Percentiles rank a stretch among this genome's conserved stretches.
These are phyloP conservation scores for Tieghemiomyces parasiticus DNA, from an alignment of 192 early-diverging fungal genomes.

Conservation along the genomic window DNA sequence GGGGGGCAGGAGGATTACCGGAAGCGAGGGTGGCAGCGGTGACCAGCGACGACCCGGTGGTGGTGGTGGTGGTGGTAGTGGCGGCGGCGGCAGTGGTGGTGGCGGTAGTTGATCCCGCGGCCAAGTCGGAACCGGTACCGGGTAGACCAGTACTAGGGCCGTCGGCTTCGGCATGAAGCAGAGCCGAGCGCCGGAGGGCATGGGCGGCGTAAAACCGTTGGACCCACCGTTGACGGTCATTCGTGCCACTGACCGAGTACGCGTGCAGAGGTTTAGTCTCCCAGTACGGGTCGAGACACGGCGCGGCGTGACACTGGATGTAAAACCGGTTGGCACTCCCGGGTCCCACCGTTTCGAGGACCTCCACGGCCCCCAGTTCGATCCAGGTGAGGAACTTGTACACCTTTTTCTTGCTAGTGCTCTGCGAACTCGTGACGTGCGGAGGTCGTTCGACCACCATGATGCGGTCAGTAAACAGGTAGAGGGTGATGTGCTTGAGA, in stretches of 20 bases:
- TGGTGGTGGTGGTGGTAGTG: background rate
- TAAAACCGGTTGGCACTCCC: constrained; percentile 6
- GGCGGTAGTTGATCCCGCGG: background rate
- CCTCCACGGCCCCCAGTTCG: background rate
- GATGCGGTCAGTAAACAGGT: constrained; percentile 29
- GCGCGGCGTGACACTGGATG: background rate
- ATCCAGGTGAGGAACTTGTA: constrained; percentile 9
- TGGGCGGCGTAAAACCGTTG: constrained; percentile 7
- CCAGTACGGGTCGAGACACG: constrained; percentile 7
- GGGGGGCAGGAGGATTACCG: too few species aligned
- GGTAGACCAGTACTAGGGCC: background rate
- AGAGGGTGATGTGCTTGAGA: constrained; percentile 25
- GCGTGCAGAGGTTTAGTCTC: constrained; percentile 8
- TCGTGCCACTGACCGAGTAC: background rate
- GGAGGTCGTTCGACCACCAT: constrained; percentile 29
- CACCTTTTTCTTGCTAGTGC: constrained; percentile 8
- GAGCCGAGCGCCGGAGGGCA: background rate
- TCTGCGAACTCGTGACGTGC: constrained; percentile 3
- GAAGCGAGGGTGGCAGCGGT: background rate
- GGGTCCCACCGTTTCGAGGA: constrained; percentile 1
- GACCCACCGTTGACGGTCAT: background rate
- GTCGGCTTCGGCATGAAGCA: background rate
- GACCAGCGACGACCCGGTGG: background rate
- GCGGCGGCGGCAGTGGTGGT: background rate
- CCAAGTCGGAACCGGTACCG: background rate